Percentiles rank a stretch among this genome's conserved stretches.
Conservation (phyloP, 2,329 filamentous ascomycete species). For the Fusarium sp. region DNA sequence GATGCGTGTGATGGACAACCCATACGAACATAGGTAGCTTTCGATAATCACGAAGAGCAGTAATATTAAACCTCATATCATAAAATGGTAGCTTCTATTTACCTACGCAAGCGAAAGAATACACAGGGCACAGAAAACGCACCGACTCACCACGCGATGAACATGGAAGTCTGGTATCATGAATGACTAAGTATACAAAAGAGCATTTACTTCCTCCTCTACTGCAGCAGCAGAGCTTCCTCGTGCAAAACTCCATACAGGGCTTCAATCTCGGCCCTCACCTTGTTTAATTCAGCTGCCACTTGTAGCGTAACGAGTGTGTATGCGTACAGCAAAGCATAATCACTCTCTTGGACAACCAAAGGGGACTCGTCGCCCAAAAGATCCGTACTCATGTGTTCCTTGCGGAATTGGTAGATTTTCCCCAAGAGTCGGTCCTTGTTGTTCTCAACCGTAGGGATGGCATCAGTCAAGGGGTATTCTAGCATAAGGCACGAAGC, state of each 20-base stretch:
- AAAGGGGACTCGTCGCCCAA: constrained; percentile 40
- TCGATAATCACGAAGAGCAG: neutral
- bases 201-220: constrained; percentile 23
- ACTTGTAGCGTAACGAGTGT: constrained; percentile 74
- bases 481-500: constrained; percentile 94
- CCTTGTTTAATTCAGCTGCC: constrained; percentile 69
- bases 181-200: constrained; percentile 5
- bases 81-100: constrained; percentile 1
- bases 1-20: constrained; percentile 19
- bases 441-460: constrained; percentile 83
- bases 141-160: neutral
- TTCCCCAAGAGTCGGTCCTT: constrained; percentile 86
- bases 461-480: constrained; percentile 88
- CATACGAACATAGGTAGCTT: neutral
- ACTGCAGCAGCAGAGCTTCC: constrained; percentile 66
- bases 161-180: neutral
- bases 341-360: constrained; percentile 77
- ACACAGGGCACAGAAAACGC: neutral
- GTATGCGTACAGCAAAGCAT: constrained; percentile 92
- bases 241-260: constrained; percentile 71
- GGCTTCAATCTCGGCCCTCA: constrained; percentile 68
- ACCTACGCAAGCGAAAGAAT: neutral
- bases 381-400: constrained; percentile 57
- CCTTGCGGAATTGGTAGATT: constrained; percentile 86
- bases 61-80: neutral